These are phyloP conservation scores for Takashimella koratensis DNA, from an alignment of 1,284 basidiomycete genomes.

Conservation along the genomic window DNA sequence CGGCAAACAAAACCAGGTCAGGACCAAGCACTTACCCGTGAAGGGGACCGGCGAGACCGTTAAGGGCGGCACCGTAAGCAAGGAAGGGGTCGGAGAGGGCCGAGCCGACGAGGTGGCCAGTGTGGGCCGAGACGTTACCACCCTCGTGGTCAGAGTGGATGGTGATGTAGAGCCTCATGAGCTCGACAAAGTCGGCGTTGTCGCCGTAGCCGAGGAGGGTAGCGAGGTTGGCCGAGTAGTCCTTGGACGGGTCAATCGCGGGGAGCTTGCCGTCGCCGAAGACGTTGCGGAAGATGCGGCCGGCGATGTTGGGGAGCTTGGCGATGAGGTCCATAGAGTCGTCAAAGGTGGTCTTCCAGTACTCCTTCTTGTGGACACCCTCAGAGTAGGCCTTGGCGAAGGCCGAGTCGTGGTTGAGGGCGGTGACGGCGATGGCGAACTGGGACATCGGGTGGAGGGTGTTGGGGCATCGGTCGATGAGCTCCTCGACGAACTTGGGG, in stretches of 20 bases:
- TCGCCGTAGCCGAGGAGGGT: conserved; percentile 90
- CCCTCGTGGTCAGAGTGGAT: conserved; percentile 99
- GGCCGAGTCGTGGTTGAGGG: conserved; percentile 94
- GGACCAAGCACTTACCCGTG: conserved; percentile 59
- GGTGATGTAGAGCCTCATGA: conserved; percentile 94
- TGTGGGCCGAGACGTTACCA: conserved; percentile 97
- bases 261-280: conserved; percentile 83
- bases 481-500: conserved; percentile 87
- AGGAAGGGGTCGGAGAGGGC: conserved; percentile 98
- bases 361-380: conserved; percentile 92
- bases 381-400: conserved; percentile 93
- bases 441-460: conserved; percentile 96
- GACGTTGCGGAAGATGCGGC: conserved; percentile 93
- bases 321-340: conserved; percentile 98
- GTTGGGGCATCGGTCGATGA: conserved; percentile 87
- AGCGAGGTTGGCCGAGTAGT: conserved; percentile 91
- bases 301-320: conserved; percentile 94
- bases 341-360: conserved; percentile 95
- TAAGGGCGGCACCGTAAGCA: conserved; percentile 85
- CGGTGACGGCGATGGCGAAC: conserved; percentile 85
- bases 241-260: conserved; percentile 78
- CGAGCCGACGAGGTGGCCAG: conserved; percentile 93
- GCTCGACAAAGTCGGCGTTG: conserved; percentile 84
- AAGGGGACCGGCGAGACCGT: conserved; percentile 94
- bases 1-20: background rate